Percentiles rank a stretch among this genome's conserved stretches.
These are phyloP conservation scores for Paracamarosporium sp. DNA, from an alignment of 2,329 filamentous ascomycete species.

Conservation along the genomic window DNA sequence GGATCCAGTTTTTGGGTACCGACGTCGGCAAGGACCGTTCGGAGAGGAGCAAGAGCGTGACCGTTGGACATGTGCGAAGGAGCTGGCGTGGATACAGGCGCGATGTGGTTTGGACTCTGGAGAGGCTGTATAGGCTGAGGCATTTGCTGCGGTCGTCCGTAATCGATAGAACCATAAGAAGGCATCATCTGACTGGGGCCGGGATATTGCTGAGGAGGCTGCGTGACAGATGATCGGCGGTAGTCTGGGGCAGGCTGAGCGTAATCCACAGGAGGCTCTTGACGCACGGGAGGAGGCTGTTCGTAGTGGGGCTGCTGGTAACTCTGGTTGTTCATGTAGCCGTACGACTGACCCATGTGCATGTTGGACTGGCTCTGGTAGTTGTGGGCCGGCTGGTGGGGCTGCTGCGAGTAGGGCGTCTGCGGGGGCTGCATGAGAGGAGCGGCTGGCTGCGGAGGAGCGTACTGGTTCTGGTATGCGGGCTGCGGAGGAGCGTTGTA, in stretches of 20 bases:
- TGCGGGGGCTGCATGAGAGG: constrained; percentile 49
- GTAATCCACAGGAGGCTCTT: constrained; percentile 49
- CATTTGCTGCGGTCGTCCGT: constrained; percentile 46
- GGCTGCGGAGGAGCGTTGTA: constrained; percentile 41
- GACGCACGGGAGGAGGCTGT: constrained; percentile 41
- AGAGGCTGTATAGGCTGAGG: constrained; percentile 42
- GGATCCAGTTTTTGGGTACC: constrained; percentile 49
- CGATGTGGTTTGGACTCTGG: constrained; percentile 41
- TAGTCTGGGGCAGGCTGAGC: constrained; percentile 43
- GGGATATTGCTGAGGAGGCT: constrained; percentile 43
- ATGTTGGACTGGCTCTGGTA: constrained; percentile 43
- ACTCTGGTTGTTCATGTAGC: constrained; percentile 44
- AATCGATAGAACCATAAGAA: constrained; percentile 46
- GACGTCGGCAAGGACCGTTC: constrained; percentile 46
- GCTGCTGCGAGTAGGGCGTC: constrained; percentile 38
- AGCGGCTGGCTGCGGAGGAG: constrained; percentile 37
- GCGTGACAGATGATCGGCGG: constrained; percentile 49
- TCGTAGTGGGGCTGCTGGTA: constrained; percentile 49
- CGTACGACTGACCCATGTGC: constrained; percentile 49
- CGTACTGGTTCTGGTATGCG: constrained; percentile 43
- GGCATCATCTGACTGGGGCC: constrained; percentile 41
- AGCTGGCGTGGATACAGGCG: constrained; percentile 33
- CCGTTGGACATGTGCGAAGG: constrained; percentile 38
- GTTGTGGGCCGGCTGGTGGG: constrained; percentile 31
- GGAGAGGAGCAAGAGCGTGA: constrained; percentile 51